Evolutionary conservation across 345 rosid species (phyloP).

Genomic region (Sisymbrium irio): DNA sequence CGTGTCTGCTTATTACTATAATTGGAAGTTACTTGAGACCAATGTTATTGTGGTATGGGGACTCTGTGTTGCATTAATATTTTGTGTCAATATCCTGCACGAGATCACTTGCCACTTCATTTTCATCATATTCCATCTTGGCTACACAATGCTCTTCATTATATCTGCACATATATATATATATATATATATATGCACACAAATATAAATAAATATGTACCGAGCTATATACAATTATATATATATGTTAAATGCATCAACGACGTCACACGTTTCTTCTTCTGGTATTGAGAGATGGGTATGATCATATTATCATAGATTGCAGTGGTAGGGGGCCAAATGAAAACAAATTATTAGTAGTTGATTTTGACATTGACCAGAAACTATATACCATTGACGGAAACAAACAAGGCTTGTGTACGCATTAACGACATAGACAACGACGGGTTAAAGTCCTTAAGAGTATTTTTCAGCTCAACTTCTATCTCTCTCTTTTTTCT

Average conservation of each 20-base stretch:
- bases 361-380: conserved; percentile 12
- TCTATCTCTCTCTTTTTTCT: no score
- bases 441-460: not conserved
- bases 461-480: not conserved
- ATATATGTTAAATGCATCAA: not conserved
- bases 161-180: not conserved
- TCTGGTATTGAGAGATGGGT: not conserved
- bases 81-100: conserved; percentile 29
- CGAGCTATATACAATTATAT: not conserved
- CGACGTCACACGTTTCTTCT: not conserved
- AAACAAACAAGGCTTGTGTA: conserved; percentile 13
- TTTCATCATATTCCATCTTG: conserved; percentile 28
- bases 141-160: conserved; percentile 18
- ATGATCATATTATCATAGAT: conserved; percentile 1
- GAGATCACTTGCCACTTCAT: conserved; percentile 18
- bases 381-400: not conserved
- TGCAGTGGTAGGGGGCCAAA: not conserved
- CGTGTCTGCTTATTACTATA: conserved; percentile 31
- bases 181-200: not conserved
- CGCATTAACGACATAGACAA: conserved; percentile 17
- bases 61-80: conserved; percentile 36
- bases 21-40: conserved; percentile 35
- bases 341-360: not conserved
- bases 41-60: conserved; percentile 37
- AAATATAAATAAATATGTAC: not conserved